Conservation (phyloP, 371 early-diverging fungal genomes). For the Mortierella sp. region DNA sequence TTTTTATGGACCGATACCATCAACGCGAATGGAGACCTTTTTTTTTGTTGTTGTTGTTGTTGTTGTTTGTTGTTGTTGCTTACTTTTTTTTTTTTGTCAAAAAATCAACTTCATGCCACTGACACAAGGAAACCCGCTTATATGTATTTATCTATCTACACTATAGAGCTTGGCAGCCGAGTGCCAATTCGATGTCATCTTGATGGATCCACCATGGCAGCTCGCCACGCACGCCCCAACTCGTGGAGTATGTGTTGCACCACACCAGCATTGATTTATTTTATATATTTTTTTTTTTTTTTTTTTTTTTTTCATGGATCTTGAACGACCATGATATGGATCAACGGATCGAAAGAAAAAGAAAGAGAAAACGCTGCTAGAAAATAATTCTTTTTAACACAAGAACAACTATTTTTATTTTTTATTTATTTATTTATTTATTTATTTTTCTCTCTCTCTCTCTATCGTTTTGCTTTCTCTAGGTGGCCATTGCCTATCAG, state of each 20-base stretch:
- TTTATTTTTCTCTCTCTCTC: neutral
- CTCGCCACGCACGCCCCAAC: constrained; percentile 95
- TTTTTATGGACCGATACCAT: neutral
- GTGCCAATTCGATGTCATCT: constrained; percentile 91
- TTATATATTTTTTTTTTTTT: neutral
- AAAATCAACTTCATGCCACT: neutral
- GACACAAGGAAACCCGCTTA: neutral
- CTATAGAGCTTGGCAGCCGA: constrained; percentile 75
- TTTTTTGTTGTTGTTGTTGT: neutral
- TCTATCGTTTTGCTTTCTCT: neutral
- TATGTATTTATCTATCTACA: too few species aligned
- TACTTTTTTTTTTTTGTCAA: neutral
- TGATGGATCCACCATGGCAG: constrained; percentile 98
- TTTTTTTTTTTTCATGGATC: neutral
- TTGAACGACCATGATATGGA: too few species aligned
- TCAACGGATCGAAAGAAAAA: too few species aligned
- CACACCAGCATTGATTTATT: neutral
- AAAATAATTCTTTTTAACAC: too few species aligned
- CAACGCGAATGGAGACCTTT: neutral
- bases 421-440: neutral
- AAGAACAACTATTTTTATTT: too few species aligned
- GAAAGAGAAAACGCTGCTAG: too few species aligned
- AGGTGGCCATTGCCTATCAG: constrained; percentile 93
- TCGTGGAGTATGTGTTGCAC: constrained; percentile 83
- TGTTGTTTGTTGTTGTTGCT: constrained; percentile 1